Percentiles rank a stretch among this genome's conserved stretches.
These are phyloP conservation scores for Cryptosporidium sp. DNA, from an alignment of 169 alveolate species.

Conservation along the genomic window DNA sequence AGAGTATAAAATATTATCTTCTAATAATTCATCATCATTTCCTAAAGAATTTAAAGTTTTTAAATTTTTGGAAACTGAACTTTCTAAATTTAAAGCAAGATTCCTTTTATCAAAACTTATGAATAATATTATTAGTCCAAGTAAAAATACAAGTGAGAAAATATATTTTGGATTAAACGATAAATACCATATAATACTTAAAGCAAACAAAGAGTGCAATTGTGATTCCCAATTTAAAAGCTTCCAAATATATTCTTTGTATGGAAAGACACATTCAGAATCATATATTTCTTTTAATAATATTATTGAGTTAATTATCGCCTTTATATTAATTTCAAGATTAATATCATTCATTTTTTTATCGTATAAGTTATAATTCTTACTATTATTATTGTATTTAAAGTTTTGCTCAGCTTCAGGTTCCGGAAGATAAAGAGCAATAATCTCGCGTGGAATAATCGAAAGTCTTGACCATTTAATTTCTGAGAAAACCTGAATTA, in stretches of 20 bases:
- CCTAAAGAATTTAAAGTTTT: background rate
- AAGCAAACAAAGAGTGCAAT: conserved; percentile 9
- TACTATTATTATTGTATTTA: background rate
- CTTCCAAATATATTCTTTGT: conserved; percentile 1
- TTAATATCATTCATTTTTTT: background rate
- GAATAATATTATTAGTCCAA: conserved; percentile 6
- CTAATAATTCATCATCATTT: conserved; percentile 4
- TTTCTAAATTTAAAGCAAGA: background rate
- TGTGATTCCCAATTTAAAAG: conserved; percentile 43
- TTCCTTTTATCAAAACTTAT: conserved; percentile 11
- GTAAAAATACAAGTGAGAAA: background rate
- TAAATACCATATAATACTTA: conserved; percentile 40
- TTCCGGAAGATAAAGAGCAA: conserved; percentile 72
- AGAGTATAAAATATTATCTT: background rate
- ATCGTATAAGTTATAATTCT: background rate
- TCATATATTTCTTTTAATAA: conserved; percentile 25
- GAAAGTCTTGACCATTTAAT: conserved; percentile 64
- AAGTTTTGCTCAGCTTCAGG: background rate
- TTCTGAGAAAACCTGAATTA: conserved; percentile 37
- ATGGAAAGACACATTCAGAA: conserved; percentile 20
- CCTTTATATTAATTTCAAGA: conserved; percentile 15
- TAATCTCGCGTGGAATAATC: conserved; percentile 48
- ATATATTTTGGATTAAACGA: conserved; percentile 45
- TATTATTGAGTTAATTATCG: conserved; percentile 25
- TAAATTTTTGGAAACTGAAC: background rate